Conservation (phyloP, 352 stramenopile genomes). For the Phytophthora crassamura region DNA sequence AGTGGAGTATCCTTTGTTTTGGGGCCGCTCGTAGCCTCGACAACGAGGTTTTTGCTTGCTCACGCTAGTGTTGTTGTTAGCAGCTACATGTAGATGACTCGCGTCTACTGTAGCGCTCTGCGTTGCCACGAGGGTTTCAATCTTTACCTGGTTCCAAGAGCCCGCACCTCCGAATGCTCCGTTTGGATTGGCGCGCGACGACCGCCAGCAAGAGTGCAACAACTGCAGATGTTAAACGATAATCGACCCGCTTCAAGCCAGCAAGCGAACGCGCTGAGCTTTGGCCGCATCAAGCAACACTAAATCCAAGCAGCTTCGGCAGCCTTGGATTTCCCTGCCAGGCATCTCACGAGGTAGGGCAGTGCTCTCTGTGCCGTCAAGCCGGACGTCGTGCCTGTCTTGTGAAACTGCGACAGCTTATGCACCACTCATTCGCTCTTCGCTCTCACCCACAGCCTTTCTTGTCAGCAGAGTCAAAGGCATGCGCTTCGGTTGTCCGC, state of each 20-base stretch:
- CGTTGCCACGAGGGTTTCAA: background rate
- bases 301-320: background rate
- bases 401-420: conserved; percentile 22
- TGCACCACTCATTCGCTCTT: conserved; percentile 24
- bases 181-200: background rate
- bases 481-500: conserved; percentile 6
- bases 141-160: background rate
- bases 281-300: background rate
- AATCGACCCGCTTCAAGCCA: no score
- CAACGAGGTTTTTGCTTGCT: conserved; percentile 1
- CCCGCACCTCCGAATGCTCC: background rate
- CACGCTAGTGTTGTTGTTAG: background rate
- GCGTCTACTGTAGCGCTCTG: background rate
- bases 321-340: no score
- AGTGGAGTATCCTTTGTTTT: no score
- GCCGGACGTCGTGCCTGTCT: background rate
- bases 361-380: background rate
- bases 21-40: background rate
- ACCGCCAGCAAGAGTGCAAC: conserved; percentile 11
- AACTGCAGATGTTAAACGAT: background rate
- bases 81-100: background rate
- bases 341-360: background rate
- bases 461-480: conserved; percentile 11
- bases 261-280: background rate
- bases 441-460: conserved; percentile 6